Evolutionary conservation across 805 yeast species (phyloP), one percentile per base, ranked within the genome.

Genomic region (Yarrowia divulgata): DNA sequence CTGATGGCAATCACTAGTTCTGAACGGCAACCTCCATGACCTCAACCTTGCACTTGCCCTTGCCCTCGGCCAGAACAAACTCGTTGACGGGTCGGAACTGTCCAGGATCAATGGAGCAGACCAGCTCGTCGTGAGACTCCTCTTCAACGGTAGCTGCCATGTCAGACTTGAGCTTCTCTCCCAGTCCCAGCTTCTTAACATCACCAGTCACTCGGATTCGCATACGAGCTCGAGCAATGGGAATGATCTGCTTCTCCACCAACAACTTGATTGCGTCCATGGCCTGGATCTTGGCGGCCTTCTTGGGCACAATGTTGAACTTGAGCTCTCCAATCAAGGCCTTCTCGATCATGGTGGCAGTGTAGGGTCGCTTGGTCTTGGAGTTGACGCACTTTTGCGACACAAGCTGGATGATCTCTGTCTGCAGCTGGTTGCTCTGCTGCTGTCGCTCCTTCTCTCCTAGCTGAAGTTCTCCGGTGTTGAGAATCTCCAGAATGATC

Each of bases 181-280:
- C 85, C 18, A 60, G 66, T 8, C 66, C 66, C 19, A 60, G 42
- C 4, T 85, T 87, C 71, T 88, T 85, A 9, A 84, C 81, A 18
- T 73, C 75, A 58, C 90, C 79, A 0, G 84, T 78, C n/a, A 92
- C 80, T 72, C 88, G 87, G 48, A 95, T 84, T 79, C 91, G 88
- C 99, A 95, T 95, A 74, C 89, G 89, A 0, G 98, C 98, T 73
- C 99, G 84, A 0, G 92, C 97, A 69, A 95, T 93, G 10, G 98
- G 98, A 35, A 95, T 89, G 40, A 93, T 81, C 78, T 95, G 98
- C 72, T 86, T 85, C 40, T 88, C 85, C 3, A 91, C 88, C 63
- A 95, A 81, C 64, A 90, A 77, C 75, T 87, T 90, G 72, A 95
- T 93, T 3, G 97, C 97, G 69, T 95, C 98, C 57, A 95, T 80